These are phyloP conservation scores for Capronia americana DNA, from an alignment of 2,329 filamentous ascomycete genomes.

Conservation along the genomic window DNA sequence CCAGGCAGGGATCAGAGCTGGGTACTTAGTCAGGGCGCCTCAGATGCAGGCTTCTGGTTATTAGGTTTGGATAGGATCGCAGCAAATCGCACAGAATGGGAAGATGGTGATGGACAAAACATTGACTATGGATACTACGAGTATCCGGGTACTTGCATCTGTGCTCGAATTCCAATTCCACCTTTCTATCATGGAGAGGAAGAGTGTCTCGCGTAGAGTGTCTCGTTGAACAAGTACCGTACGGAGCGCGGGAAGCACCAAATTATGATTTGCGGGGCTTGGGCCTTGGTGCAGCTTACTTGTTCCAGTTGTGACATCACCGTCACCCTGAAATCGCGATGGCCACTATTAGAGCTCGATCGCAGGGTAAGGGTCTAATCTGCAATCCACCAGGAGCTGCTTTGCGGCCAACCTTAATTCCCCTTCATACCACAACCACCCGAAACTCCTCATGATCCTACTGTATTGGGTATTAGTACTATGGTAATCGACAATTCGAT, in stretches of 20 bases:
- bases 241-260: background rate
- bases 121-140: background rate
- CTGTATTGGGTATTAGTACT: background rate
- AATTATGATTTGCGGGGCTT: background rate
- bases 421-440: background rate
- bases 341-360: background rate
- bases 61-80: background rate
- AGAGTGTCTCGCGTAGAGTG: background rate
- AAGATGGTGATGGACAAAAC: background rate
- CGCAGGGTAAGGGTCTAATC: background rate
- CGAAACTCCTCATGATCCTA: background rate
- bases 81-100: background rate
- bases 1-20: background rate
- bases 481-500: background rate
- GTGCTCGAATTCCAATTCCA: background rate
- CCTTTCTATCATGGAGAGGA: background rate
- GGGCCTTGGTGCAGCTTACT: background rate
- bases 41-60: background rate
- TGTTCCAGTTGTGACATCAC: background rate
- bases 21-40: background rate
- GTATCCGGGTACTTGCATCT: background rate
- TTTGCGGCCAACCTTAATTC: background rate
- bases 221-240: no score
- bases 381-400: background rate
- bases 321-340: background rate